These are phyloP conservation scores for Fusarium annulatum DNA, from an alignment of 2,329 filamentous ascomycete species.

Conservation along the genomic window DNA sequence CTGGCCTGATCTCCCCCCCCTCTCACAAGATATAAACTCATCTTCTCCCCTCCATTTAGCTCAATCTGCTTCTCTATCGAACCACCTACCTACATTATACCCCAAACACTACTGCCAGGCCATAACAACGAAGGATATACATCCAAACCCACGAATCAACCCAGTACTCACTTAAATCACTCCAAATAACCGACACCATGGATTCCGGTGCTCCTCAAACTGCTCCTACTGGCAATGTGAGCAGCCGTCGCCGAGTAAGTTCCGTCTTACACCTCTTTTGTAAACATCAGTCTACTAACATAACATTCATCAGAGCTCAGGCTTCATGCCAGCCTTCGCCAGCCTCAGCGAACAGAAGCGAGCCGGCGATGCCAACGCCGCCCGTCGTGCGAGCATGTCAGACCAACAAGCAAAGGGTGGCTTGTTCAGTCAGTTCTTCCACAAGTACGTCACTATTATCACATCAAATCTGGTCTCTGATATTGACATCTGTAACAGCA, in stretches of 20 bases:
- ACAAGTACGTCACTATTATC: slow-evolving; percentile 57
- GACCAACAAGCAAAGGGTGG: slow-evolving; percentile 64
- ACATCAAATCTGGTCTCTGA: neutral
- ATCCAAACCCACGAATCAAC: neutral
- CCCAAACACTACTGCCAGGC: neutral
- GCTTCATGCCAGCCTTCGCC: slow-evolving; percentile 61
- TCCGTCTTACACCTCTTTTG: neutral
- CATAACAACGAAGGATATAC: neutral
- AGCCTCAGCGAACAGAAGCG: slow-evolving; percentile 64
- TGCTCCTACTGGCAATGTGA: slow-evolving; percentile 26
- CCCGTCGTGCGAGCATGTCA: slow-evolving; percentile 65
- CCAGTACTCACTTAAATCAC: neutral
- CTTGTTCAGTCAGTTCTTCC: slow-evolving; percentile 66
- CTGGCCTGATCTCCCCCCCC: slow-evolving; percentile 18
- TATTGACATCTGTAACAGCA: slow-evolving; percentile 39
- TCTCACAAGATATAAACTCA: slow-evolving; percentile 27
- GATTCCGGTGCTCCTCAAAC: slow-evolving; percentile 45
- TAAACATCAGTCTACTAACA: neutral
- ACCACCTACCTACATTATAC: neutral
- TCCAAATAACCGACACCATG: slow-evolving; percentile 39
- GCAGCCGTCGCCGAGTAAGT: slow-evolving; percentile 47
- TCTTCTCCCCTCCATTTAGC: neutral
- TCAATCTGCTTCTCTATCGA: neutral
- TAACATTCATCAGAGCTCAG: slow-evolving; percentile 53
- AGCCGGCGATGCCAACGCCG: slow-evolving; percentile 54